These are phyloP conservation scores for Ilex asprella DNA, from an alignment of 257 asterid species.

Conservation along the genomic window DNA sequence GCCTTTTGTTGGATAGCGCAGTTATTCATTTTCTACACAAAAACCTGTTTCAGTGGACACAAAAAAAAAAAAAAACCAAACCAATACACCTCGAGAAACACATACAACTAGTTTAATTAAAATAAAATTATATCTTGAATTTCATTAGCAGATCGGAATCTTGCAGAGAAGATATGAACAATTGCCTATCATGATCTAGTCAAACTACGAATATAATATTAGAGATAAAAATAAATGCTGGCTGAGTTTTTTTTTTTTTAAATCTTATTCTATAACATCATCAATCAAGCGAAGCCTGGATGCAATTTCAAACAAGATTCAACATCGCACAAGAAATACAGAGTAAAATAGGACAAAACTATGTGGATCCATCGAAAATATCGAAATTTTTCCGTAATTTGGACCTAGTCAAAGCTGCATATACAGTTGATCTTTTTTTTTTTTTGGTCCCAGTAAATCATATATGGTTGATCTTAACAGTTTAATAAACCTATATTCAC, in stretches of 20 bases:
- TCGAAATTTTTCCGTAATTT: conserved; percentile 9
- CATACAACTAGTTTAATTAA: not conserved
- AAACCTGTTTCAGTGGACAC: not conserved
- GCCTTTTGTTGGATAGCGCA: conserved; percentile 49
- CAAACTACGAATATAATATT: not conserved
- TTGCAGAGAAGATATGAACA: not conserved
- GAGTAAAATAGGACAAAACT: not conserved
- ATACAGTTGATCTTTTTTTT: not conserved
- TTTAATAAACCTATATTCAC: too few species aligned
- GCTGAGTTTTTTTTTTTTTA: too few species aligned
- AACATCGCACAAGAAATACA: not conserved
- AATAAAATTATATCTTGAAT: not conserved
- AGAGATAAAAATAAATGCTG: too few species aligned
- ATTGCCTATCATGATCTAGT: not conserved
- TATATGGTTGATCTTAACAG: too few species aligned
- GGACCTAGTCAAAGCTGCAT: too few species aligned
- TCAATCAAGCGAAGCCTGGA: too few species aligned
- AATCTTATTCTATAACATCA: too few species aligned
- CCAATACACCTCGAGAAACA: not conserved
- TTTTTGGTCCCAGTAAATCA: not conserved
- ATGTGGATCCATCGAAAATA: conserved; percentile 33
- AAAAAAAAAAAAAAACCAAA: not conserved
- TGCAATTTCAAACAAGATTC: too few species aligned
- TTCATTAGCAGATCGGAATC: too few species aligned
- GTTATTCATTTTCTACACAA: conserved; percentile 45